Conservation (phyloP, 2,329 filamentous ascomycete species). For the Phyllosticta citribraziliensis region DNA sequence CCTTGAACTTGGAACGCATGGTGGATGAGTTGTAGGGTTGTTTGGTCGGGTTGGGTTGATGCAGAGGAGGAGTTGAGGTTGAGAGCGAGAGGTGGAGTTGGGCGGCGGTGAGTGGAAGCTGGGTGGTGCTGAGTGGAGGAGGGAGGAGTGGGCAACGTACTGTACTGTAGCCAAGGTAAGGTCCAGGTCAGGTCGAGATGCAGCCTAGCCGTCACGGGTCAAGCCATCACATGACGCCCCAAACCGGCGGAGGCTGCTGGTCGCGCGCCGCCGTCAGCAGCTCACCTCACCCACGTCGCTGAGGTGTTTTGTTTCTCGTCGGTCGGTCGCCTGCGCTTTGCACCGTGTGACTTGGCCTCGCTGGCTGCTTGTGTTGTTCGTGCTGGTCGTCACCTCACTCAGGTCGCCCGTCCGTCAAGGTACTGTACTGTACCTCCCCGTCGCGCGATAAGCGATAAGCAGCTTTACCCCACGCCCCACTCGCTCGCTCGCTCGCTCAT, state of each 20-base stretch:
- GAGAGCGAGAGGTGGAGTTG: conserved; percentile 22
- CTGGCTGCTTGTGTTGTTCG: too few species aligned
- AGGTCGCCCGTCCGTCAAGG: too few species aligned
- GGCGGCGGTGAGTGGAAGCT: conserved; percentile 11
- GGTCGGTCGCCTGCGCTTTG: too few species aligned
- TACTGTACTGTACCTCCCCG: too few species aligned
- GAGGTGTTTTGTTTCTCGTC: neutral
- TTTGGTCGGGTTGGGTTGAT: conserved; percentile 9
- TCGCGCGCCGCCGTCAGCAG: neutral
- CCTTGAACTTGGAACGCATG: conserved; percentile 99
- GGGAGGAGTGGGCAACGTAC: neutral
- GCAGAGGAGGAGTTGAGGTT: conserved; percentile 14
- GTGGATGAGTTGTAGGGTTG: conserved; percentile 28
- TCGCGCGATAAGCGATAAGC: neutral
- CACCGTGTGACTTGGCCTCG: neutral
- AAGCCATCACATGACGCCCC: neutral
- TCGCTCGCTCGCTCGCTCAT: neutral
- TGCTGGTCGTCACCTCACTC: neutral
- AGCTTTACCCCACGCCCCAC: neutral
- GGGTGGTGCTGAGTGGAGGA: neutral
- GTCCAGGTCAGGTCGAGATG: neutral
- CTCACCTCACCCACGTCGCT: too few species aligned
- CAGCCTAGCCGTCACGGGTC: neutral
- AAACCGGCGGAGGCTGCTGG: neutral
- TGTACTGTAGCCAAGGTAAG: neutral